These are phyloP conservation scores for Phoenix roebelenii DNA, from an alignment of 176 grass and related monocot genomes.

Conservation along the genomic window DNA sequence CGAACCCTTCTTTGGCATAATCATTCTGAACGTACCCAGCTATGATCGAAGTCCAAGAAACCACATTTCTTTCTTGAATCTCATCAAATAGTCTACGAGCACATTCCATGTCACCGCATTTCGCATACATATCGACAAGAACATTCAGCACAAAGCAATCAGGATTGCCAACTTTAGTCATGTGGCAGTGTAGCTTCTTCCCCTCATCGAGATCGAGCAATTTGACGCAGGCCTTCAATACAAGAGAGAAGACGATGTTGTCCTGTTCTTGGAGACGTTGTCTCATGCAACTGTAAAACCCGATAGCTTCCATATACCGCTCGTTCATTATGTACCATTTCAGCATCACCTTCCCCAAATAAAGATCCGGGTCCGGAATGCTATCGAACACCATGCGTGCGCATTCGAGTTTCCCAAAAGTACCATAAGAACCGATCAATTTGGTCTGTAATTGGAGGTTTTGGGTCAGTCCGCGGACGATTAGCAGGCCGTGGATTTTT, in stretches of 20 bases:
- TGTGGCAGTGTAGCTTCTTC: slow-evolving; percentile 28
- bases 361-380: slow-evolving; percentile 38
- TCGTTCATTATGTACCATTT: background rate
- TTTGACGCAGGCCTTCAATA: slow-evolving; percentile 41
- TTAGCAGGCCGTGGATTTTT: slow-evolving; percentile 33
- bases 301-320: slow-evolving; percentile 18
- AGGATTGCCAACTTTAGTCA: slow-evolving; percentile 24
- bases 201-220: slow-evolving; percentile 35
- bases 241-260: slow-evolving; percentile 41
- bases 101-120: slow-evolving; percentile 35
- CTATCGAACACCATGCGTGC: slow-evolving; percentile 45
- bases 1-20: slow-evolving; percentile 17
- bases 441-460: slow-evolving; percentile 23
- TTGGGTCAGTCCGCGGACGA: slow-evolving; percentile 13
- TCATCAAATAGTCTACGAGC: slow-evolving; percentile 32
- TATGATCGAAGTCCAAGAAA: slow-evolving; percentile 54
- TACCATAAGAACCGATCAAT: slow-evolving; percentile 19
- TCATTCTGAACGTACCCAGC: slow-evolving; percentile 41
- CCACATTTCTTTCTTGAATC: slow-evolving; percentile 31
- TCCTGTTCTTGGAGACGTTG: slow-evolving; percentile 5
- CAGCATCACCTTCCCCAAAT: slow-evolving; percentile 40
- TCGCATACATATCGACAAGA: slow-evolving; percentile 54
- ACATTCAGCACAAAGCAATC: slow-evolving; percentile 46
- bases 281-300: slow-evolving; percentile 22
- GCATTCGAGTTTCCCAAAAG: slow-evolving; percentile 32